phyloP scores from a whole-genome alignment of 495 filamentous ascomycete genomes.

The Penicillium egyptiacum region DNA sequence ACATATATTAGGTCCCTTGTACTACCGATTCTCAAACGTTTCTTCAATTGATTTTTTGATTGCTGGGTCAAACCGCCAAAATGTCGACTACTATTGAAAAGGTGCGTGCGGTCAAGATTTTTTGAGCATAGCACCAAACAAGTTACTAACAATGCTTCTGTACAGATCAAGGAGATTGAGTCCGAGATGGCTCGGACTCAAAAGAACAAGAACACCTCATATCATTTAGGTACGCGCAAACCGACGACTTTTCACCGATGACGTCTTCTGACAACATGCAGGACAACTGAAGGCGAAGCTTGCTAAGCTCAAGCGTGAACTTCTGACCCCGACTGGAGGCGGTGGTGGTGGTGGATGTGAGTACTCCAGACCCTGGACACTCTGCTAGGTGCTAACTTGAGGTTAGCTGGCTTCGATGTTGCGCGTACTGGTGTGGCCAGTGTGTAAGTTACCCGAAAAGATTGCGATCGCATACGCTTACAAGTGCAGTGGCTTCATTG shows the following conservation, averaged over 20 bases:
- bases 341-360: conserved; percentile 76
- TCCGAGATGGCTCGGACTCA: conserved; percentile 96
- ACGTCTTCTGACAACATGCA: conserved; percentile 35
- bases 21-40: conserved; percentile 1
- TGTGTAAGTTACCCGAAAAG: conserved; percentile 62
- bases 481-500: conserved; percentile 53
- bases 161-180: conserved; percentile 97
- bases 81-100: conserved; percentile 98
- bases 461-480: conserved; percentile 12
- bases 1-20: conserved; percentile 6
- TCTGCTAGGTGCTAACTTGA: conserved; percentile 25
- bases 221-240: conserved; percentile 59
- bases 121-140: conserved; percentile 16
- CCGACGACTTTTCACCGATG: conserved; percentile 5
- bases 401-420: conserved; percentile 87
- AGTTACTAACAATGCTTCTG: conserved; percentile 27
- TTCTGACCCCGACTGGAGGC: conserved; percentile 78
- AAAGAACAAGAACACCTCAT: conserved; percentile 97
- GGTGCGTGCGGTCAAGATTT: conserved; percentile 50
- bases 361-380: conserved; percentile 19
- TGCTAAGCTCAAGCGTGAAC: conserved; percentile 93
- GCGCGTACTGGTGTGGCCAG: conserved; percentile 96
- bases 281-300: conserved; percentile 98
- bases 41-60: conserved; percentile 12
- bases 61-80: conserved; percentile 43